A percentile compares a stretch with the other conserved stretches of the same genome.
Evolutionary conservation across 306 rosid genomes (phyloP).

Genomic region (Trichosanthes cucumerina): DNA sequence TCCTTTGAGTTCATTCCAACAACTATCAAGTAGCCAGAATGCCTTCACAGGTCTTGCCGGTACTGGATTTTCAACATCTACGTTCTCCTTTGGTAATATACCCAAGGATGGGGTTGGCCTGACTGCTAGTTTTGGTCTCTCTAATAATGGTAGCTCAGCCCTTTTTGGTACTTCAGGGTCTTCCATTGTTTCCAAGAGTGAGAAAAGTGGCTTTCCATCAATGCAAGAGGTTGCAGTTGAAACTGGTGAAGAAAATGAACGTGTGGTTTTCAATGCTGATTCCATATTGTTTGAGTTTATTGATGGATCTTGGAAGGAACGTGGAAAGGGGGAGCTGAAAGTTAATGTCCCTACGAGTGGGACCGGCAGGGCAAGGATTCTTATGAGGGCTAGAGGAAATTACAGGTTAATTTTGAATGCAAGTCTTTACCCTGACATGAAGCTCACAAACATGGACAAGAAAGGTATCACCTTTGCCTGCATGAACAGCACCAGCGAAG

Average conservation of each 20-base stretch:
- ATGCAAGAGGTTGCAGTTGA: slow-evolving; percentile 78
- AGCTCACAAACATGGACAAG: slow-evolving; percentile 80
- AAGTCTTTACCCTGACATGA: slow-evolving; percentile 75
- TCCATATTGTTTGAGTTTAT: slow-evolving; percentile 63
- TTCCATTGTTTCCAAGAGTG: slow-evolving; percentile 45
- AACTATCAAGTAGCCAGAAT: slow-evolving; percentile 80
- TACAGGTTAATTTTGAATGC: slow-evolving; percentile 80
- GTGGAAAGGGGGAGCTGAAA: slow-evolving; percentile 88
- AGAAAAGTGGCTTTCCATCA: slow-evolving; percentile 40
- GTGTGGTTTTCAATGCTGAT: slow-evolving; percentile 57
- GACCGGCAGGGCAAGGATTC: slow-evolving; percentile 53
- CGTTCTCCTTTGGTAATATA: slow-evolving; percentile 66
- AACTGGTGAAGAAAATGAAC: slow-evolving; percentile 93
- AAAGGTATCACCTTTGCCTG: slow-evolving; percentile 91
- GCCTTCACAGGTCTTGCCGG: slow-evolving; percentile 96
- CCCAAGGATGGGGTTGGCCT: slow-evolving; percentile 42
- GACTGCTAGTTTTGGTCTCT: slow-evolving; percentile 48
- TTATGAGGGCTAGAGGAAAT: slow-evolving; percentile 80
- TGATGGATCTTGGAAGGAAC: slow-evolving; percentile 87
- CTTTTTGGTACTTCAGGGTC: slow-evolving; percentile 42
- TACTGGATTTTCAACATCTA: slow-evolving; percentile 65
- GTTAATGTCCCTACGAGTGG: slow-evolving; percentile 51
- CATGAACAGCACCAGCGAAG: slow-evolving; percentile 73
- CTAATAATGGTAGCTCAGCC: slow-evolving; percentile 59
- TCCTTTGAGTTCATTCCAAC: slow-evolving; percentile 67